Percentiles rank a stretch among this genome's conserved stretches.
Conservation (phyloP, 2,329 filamentous ascomycete species). For the Trichoderma sp. region DNA sequence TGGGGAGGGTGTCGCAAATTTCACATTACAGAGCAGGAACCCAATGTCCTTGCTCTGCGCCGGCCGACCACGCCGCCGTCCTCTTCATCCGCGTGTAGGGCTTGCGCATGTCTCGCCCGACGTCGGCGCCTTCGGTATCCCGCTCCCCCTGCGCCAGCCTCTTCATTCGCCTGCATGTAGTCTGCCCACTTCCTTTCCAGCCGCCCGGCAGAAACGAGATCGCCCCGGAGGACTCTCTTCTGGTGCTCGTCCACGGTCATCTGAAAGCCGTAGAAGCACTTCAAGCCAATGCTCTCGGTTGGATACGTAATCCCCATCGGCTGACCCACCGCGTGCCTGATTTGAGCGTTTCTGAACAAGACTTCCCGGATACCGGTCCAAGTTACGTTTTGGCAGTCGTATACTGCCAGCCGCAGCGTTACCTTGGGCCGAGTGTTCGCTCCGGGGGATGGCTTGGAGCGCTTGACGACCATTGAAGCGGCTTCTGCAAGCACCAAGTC, state of each 20-base stretch:
- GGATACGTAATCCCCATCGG: slow-evolving; percentile 61
- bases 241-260: slow-evolving; percentile 93
- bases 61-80: slow-evolving; percentile 64
- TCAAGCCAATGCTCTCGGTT: slow-evolving; percentile 79
- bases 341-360: slow-evolving; percentile 79
- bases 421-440: slow-evolving; percentile 53
- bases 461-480: slow-evolving; percentile 73
- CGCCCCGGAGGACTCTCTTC: slow-evolving; percentile 78
- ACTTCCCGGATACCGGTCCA: slow-evolving; percentile 92
- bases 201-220: slow-evolving; percentile 73
- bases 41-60: slow-evolving; percentile 66
- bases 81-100: slow-evolving; percentile 79
- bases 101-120: slow-evolving; percentile 78
- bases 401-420: slow-evolving; percentile 78
- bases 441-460: slow-evolving; percentile 53
- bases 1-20: slow-evolving; percentile 36
- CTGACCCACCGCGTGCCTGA: slow-evolving; percentile 55
- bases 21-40: slow-evolving; percentile 68
- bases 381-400: slow-evolving; percentile 89
- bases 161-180: slow-evolving; percentile 90
- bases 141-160: slow-evolving; percentile 70
- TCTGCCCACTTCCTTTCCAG: slow-evolving; percentile 91
- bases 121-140: slow-evolving; percentile 72
- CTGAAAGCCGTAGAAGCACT: slow-evolving; percentile 95
- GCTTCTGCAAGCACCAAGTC: slow-evolving; percentile 86